These are phyloP conservation scores for Carex scoparia DNA, from an alignment of 176 grass and related monocot genomes.

Conservation along the genomic window DNA sequence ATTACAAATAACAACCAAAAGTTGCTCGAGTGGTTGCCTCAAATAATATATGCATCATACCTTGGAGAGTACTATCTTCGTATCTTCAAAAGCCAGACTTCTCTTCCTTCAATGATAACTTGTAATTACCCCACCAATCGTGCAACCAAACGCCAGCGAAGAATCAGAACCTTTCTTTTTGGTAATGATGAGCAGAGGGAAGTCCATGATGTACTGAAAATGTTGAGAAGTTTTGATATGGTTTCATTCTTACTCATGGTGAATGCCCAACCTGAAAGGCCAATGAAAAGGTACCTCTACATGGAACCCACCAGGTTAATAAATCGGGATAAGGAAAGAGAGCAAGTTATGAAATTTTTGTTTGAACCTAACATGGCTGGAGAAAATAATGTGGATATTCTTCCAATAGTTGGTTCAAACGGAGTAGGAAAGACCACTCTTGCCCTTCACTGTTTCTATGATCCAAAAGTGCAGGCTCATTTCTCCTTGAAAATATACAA, in stretches of 20 bases:
- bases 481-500: slow-evolving; percentile 14
- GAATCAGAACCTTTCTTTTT: neutral
- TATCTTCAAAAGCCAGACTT: too few species aligned
- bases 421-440: slow-evolving; percentile 44
- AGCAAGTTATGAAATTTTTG: neutral
- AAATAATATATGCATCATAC: neutral
- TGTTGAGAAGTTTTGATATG: neutral
- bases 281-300: neutral
- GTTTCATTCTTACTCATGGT: neutral
- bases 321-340: neutral
- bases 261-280: neutral
- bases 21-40: neutral
- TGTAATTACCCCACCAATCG: neutral
- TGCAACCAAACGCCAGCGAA: neutral
- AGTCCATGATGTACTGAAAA: neutral
- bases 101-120: neutral
- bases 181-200: neutral
- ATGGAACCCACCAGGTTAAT: neutral
- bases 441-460: slow-evolving; percentile 27
- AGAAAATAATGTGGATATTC: neutral
- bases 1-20: neutral
- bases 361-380: neutral
- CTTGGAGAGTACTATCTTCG: neutral
- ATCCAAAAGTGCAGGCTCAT: slow-evolving; percentile 27
- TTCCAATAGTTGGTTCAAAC: slow-evolving; percentile 8